phyloP scores from a whole-genome alignment of 2,329 filamentous ascomycete species.

The Xylariales sp. region DNA sequence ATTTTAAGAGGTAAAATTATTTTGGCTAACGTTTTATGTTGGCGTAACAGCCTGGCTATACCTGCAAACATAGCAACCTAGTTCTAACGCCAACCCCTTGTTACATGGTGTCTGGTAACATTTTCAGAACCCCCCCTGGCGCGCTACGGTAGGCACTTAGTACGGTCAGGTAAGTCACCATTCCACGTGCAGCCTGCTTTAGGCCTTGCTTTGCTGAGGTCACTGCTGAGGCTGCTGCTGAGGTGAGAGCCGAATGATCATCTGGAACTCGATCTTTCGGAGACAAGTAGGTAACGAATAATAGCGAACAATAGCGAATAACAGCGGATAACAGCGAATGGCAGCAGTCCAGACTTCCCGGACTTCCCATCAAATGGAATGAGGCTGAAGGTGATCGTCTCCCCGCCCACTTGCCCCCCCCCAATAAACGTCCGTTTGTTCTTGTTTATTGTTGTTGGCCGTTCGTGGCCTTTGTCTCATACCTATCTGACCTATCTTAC shows the following conservation, averaged over 20 bases:
- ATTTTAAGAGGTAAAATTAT: no score
- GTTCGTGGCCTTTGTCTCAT: neutral
- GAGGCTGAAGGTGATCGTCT: constrained; percentile 39
- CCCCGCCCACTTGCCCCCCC: constrained; percentile 2
- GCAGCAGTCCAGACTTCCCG: constrained; percentile 1
- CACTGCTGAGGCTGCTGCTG: constrained; percentile 13
- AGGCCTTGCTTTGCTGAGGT: constrained; percentile 14
- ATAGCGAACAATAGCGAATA: neutral
- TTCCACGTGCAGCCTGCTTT: constrained; percentile 30
- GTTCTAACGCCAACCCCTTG: no score
- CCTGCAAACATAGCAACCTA: no score
- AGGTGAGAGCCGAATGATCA: constrained; percentile 19
- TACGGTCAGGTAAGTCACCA: constrained; percentile 7
- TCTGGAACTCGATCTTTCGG: constrained; percentile 15
- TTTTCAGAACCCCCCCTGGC: no score
- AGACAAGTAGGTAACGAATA: constrained; percentile 28
- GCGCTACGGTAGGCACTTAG: no score
- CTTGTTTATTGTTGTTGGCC: constrained; percentile 24
- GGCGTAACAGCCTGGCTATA: no score
- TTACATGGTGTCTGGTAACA: no score
- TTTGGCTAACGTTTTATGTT: no score
- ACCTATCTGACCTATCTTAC: neutral
- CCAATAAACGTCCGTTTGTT: constrained; percentile 22
- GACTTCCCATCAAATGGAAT: constrained; percentile 23
- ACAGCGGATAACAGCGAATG: constrained; percentile 19